Conservation (phyloP, 352 stramenopile genomes). For the Globisporangium iwayamae region DNA sequence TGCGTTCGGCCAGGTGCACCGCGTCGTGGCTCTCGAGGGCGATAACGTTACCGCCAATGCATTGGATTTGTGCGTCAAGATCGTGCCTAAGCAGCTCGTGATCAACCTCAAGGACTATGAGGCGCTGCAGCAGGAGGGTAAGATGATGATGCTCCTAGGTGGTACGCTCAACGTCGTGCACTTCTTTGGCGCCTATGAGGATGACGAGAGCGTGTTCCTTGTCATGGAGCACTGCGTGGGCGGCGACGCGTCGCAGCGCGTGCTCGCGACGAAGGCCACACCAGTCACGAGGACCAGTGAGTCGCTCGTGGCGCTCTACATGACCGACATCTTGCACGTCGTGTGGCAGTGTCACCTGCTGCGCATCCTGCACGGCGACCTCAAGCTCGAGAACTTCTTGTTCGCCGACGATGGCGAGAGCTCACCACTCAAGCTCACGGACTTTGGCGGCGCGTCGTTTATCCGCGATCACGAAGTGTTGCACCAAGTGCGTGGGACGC, state of each 20-base stretch:
- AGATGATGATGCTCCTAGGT: constrained; percentile 74
- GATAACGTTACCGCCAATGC: constrained; percentile 15
- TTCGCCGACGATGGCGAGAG: constrained; percentile 55
- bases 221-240: constrained; percentile 80
- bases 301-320: constrained; percentile 50
- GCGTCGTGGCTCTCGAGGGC: constrained; percentile 28
- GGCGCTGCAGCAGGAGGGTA: constrained; percentile 61
- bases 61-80: constrained; percentile 70
- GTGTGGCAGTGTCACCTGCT: constrained; percentile 79
- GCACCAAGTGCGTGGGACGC: constrained; percentile 55
- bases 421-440: constrained; percentile 72
- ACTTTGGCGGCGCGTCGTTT: constrained; percentile 73
- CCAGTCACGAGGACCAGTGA: constrained; percentile 18
- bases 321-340: constrained; percentile 75
- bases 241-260: constrained; percentile 45
- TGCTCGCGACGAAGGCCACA: constrained; percentile 17
- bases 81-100: constrained; percentile 71
- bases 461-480: constrained; percentile 34
- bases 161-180: constrained; percentile 81
- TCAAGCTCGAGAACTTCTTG: constrained; percentile 83
- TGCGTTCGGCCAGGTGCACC: constrained; percentile 64
- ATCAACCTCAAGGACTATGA: constrained; percentile 56
- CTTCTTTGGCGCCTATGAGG: constrained; percentile 79
- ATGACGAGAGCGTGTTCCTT: constrained; percentile 66
- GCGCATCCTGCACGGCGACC: constrained; percentile 63